Evolutionary conservation across 2,329 filamentous ascomycete species (phyloP), one percentile per base, ranked within the genome.

Genomic region (Aspergillus flavus): DNA sequence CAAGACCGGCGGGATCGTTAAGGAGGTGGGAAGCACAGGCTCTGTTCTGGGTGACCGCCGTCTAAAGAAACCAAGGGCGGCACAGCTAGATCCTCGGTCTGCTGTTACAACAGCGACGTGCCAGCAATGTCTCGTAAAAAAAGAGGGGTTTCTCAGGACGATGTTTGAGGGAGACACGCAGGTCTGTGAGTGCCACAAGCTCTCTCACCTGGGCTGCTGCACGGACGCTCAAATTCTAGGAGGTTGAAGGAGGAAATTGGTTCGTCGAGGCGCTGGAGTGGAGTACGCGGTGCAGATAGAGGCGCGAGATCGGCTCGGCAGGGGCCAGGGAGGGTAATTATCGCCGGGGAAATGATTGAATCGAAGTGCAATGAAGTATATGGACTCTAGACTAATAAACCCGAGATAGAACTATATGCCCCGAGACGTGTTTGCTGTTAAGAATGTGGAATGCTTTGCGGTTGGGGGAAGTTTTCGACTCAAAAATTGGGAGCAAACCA

Each of bases 241-340:
- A 54, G 55, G 56, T 52, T 52, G 54, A 46, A 21, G 55, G 30
- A 53, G 34, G 26, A 55, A 61, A 59, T 59, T 52, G 48, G 58
- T 59, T 59, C 58, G 58, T 59, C 45, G 48, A 52, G 50, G 46
- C 57, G 57, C 43, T 30, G 30, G 30, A 28, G 62, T 64, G 59
- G 62, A 61, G 62, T 43, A 50, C 30, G 21, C 34, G 36, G 46
- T 59, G 58, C 58, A 59, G 58, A 30, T 32, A 50, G 46, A 53
- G 62, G 59, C 57, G 62, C 59, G 46, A 58, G 55, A 64, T 64
- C 59, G 62, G 43, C 62, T 46, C 34, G 48, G 61, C 32, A 55
- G 52, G 52, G 45, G 57, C 41, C 19, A 43, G 43, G 56, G 45
- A 59, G 32, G 52, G 48, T 28, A 26, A 55, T 26, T 26, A 3